phyloP scores from a whole-genome alignment of 192 early-diverging fungal species.

The Rhizoclosmatium sp. region DNA sequence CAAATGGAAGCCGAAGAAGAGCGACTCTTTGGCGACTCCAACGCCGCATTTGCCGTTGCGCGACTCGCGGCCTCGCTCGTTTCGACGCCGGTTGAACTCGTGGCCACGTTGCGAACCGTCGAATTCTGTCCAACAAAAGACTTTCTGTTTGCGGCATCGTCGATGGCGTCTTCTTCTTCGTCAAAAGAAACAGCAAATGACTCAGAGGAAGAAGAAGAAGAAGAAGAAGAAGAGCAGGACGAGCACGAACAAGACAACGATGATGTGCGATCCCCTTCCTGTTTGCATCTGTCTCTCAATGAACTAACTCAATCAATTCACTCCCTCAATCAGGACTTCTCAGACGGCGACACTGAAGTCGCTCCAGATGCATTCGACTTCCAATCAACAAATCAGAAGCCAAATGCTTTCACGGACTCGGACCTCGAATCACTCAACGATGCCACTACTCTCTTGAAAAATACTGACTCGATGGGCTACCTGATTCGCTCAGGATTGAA shows the following conservation, averaged over 20 bases:
- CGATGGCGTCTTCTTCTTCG: neutral
- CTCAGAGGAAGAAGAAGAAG: neutral
- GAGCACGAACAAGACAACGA: slow-evolving; percentile 23
- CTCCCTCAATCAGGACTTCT: neutral
- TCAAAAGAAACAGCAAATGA: neutral
- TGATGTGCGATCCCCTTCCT: neutral
- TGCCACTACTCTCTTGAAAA: slow-evolving; percentile 7
- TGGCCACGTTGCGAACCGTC: slow-evolving; percentile 6
- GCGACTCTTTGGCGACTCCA: neutral
- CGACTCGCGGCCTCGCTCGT: neutral
- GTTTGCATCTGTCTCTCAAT: neutral
- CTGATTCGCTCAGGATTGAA: slow-evolving; percentile 40
- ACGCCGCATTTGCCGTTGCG: neutral
- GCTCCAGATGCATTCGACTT: slow-evolving; percentile 4
- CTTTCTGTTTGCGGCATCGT: neutral
- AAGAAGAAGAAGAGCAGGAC: slow-evolving; percentile 11
- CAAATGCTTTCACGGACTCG: neutral
- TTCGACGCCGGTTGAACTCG: slow-evolving; percentile 14
- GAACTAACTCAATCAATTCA: no score
- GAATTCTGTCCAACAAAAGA: slow-evolving; percentile 5
- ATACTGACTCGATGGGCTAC: slow-evolving; percentile 56
- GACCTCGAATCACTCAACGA: slow-evolving; percentile 13
- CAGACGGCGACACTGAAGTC: slow-evolving; percentile 30
- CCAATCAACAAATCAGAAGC: neutral
- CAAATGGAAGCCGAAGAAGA: slow-evolving; percentile 1